A percentile compares a stretch with the other conserved stretches of the same genome.
phyloP scores from a whole-genome alignment of 768 basidiomycete genomes.

The Rhodotorula paludigena region DNA sequence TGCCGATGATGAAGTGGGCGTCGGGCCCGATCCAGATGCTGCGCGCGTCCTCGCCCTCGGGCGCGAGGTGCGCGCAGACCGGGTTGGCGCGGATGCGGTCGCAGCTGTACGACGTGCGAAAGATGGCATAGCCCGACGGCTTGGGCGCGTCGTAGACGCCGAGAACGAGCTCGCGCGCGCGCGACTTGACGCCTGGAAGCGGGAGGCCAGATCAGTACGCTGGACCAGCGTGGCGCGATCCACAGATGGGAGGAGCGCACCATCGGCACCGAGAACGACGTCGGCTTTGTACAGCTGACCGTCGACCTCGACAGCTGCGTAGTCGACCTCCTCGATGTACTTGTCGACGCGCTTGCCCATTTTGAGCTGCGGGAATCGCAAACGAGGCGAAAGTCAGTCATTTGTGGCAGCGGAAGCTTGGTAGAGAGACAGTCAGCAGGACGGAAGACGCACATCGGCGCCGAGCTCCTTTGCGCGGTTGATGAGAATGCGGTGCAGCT shows the following conservation, averaged over 20 bases:
- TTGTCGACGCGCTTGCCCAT: constrained; percentile 38
- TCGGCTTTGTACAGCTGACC: constrained; percentile 38
- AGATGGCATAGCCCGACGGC: constrained; percentile 27
- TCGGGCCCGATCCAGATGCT: constrained; percentile 23
- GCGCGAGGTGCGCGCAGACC: constrained; percentile 11
- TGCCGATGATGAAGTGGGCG: constrained; percentile 23
- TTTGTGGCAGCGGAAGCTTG: neutral
- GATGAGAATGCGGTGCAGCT: constrained; percentile 41
- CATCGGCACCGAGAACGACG: constrained; percentile 44
- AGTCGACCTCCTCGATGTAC: constrained; percentile 38
- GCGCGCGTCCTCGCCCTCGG: constrained; percentile 4
- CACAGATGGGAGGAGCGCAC: constrained; percentile 27
- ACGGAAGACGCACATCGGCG: neutral
- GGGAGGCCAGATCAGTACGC: constrained; percentile 6
- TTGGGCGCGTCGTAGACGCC: constrained; percentile 22
- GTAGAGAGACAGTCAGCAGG: no score
- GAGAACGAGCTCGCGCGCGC: constrained; percentile 21
- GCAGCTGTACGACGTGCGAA: constrained; percentile 9
- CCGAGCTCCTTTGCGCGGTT: constrained; percentile 36
- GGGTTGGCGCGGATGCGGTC: constrained; percentile 27
- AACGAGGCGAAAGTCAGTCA: no score
- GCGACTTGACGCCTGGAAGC: constrained; percentile 16
- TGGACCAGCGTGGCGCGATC: no score
- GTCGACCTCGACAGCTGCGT: constrained; percentile 35
- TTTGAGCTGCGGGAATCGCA: constrained; percentile 34